A percentile compares a stretch with the other conserved stretches of the same genome.
These are phyloP conservation scores for Suillus lakei DNA, from an alignment of 768 basidiomycete species.

Conservation along the genomic window DNA sequence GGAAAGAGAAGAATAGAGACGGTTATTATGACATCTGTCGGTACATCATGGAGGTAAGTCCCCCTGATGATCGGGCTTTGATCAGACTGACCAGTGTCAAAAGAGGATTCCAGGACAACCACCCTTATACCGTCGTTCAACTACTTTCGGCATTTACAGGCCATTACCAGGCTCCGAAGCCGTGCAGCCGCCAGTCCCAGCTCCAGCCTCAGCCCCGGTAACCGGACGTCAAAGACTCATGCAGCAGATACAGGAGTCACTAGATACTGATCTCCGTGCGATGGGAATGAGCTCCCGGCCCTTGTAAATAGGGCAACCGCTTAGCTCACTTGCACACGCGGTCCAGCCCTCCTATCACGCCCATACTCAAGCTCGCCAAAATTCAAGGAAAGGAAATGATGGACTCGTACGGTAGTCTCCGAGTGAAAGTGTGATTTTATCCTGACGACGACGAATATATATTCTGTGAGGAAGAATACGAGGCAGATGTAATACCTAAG, in stretches of 20 bases:
- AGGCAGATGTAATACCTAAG: neutral
- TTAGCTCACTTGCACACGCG: neutral
- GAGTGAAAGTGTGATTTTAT: neutral
- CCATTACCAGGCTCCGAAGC: neutral
- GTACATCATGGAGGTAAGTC: slow-evolving; percentile 27
- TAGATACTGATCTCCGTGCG: neutral
- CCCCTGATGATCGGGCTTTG: neutral
- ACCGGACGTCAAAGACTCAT: neutral
- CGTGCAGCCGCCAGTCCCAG: neutral
- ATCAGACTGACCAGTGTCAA: neutral
- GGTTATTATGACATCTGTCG: slow-evolving; percentile 27
- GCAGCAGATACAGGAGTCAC: neutral
- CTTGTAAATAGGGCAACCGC: neutral
- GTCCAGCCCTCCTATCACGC: neutral
- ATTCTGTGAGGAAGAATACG: neutral
- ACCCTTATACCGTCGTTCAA: slow-evolving; percentile 18
- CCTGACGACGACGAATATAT: neutral
- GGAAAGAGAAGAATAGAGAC: slow-evolving; percentile 20
- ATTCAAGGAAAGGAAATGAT: neutral
- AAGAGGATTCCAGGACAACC: slow-evolving; percentile 33
- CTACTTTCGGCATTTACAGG: neutral
- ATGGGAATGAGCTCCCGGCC: neutral
- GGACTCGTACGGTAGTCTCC: neutral
- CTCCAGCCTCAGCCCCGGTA: neutral
- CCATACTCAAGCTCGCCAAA: neutral